Evolutionary conservation across 108 stramenopile genomes (phyloP).

Genomic region (Cyclotella sp.): DNA sequence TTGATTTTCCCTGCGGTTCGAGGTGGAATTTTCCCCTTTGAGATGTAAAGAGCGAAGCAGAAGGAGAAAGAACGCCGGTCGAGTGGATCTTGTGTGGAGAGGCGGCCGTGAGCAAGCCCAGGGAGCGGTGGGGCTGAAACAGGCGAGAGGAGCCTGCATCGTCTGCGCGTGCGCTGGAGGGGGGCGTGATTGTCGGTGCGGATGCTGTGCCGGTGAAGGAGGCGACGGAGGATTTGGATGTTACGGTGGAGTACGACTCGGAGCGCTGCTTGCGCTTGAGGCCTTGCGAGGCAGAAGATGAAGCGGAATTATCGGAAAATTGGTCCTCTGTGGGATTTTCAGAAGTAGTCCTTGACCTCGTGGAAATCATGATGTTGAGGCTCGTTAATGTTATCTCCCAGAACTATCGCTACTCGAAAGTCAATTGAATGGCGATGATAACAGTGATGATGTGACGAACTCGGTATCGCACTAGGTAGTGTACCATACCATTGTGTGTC

Average conservation of each 20-base stretch:
- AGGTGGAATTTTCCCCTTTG: conserved; percentile 64
- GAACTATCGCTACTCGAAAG: no score
- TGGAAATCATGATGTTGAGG: no score
- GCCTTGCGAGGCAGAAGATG: no score
- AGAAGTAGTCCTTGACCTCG: no score
- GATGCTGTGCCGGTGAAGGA: conserved; percentile 3
- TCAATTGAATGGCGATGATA: no score
- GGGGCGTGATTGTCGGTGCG: not conserved
- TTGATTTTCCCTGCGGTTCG: conserved; percentile 58
- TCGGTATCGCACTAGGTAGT: no score
- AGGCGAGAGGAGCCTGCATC: conserved; percentile 68
- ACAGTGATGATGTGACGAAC: no score
- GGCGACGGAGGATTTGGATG: conserved; percentile 11
- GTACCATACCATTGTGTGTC: no score
- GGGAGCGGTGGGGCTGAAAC: conserved; percentile 73
- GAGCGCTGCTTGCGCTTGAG: conserved; percentile 14
- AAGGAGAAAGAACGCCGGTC: not conserved
- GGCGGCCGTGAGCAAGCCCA: conserved; percentile 58
- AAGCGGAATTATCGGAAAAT: no score
- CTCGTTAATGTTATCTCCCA: no score
- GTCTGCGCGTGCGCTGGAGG: conserved; percentile 14
- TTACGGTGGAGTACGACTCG: conserved; percentile 18
- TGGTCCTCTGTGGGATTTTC: no score
- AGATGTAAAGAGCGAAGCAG: conserved; percentile 32
- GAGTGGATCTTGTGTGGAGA: conserved; percentile 6